Conservation (phyloP, 2,329 filamentous ascomycete species). For the Fusarium irregulare region DNA sequence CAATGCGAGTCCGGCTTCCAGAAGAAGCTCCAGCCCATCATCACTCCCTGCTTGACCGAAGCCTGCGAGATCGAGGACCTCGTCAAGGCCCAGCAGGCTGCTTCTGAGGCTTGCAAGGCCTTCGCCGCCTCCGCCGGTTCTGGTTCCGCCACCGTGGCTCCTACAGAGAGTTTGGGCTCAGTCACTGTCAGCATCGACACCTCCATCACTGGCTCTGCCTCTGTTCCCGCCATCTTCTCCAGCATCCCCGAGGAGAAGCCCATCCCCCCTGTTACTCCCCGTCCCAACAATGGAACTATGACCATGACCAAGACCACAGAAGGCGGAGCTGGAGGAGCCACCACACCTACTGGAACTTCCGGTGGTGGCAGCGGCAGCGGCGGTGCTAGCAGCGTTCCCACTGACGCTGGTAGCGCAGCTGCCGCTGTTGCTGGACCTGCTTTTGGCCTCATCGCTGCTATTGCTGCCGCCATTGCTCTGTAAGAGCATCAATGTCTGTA, state of each 20-base stretch:
- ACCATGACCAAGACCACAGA: conserved; percentile 7
- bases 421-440: conserved; percentile 45
- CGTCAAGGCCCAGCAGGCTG: conserved; percentile 48
- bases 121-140: conserved; percentile 34
- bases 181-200: conserved; percentile 29
- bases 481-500: conserved; percentile 36
- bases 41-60: conserved; percentile 49
- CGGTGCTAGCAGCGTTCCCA: conserved; percentile 24
- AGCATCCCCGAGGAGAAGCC: conserved; percentile 13
- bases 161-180: conserved; percentile 8
- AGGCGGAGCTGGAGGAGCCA: neutral
- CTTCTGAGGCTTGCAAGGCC: conserved; percentile 46
- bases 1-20: conserved; percentile 53
- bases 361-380: conserved; percentile 7
- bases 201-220: conserved; percentile 25
- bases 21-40: conserved; percentile 45
- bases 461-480: conserved; percentile 50
- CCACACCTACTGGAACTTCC: conserved; percentile 20
- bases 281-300: conserved; percentile 22
- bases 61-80: conserved; percentile 51
- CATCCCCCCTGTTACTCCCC: conserved; percentile 25
- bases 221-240: conserved; percentile 34
- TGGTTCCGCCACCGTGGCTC: conserved; percentile 7
- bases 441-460: conserved; percentile 48
- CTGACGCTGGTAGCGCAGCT: conserved; percentile 29